Evolutionary conservation across 2,329 filamentous ascomycete genomes (phyloP).

Genomic region (Dothistroma septosporum): DNA sequence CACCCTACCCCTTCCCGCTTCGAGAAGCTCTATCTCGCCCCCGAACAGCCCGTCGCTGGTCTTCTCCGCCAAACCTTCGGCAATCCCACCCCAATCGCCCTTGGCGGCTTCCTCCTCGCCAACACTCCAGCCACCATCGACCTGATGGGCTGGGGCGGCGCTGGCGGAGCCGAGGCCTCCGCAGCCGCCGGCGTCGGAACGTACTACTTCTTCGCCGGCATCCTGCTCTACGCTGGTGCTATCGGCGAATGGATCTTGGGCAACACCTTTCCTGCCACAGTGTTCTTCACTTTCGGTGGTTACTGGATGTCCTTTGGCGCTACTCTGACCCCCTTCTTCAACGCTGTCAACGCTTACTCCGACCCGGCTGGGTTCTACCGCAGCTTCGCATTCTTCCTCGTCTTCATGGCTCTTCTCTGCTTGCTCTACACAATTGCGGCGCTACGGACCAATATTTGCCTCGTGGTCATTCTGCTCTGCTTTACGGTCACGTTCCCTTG

Average conservation of each 20-base stretch:
- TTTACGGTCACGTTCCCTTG: constrained; percentile 21
- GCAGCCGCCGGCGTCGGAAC: constrained; percentile 12
- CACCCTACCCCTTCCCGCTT: neutral
- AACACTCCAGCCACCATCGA: constrained; percentile 19
- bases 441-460: constrained; percentile 21
- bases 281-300: constrained; percentile 51
- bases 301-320: constrained; percentile 48
- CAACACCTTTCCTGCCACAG: constrained; percentile 54
- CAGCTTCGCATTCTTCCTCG: constrained; percentile 14
- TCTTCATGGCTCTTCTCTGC: constrained; percentile 19
- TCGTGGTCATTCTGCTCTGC: constrained; percentile 21
- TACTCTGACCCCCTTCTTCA: constrained; percentile 4
- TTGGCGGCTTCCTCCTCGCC: constrained; percentile 20
- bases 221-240: neutral
- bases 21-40: constrained; percentile 7
- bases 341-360: constrained; percentile 1
- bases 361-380: constrained; percentile 12
- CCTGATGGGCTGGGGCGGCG: constrained; percentile 22
- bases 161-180: constrained; percentile 17
- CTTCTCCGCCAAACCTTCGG: constrained; percentile 11
- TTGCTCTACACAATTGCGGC: constrained; percentile 20
- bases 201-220: constrained; percentile 10
- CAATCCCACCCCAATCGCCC: constrained; percentile 19
- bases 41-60: constrained; percentile 2
- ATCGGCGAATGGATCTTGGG: constrained; percentile 44